A percentile compares a stretch with the other conserved stretches of the same genome.
Evolutionary conservation across 2,329 filamentous ascomycete species (phyloP).

Genomic region (Boeremia lycopersici): DNA sequence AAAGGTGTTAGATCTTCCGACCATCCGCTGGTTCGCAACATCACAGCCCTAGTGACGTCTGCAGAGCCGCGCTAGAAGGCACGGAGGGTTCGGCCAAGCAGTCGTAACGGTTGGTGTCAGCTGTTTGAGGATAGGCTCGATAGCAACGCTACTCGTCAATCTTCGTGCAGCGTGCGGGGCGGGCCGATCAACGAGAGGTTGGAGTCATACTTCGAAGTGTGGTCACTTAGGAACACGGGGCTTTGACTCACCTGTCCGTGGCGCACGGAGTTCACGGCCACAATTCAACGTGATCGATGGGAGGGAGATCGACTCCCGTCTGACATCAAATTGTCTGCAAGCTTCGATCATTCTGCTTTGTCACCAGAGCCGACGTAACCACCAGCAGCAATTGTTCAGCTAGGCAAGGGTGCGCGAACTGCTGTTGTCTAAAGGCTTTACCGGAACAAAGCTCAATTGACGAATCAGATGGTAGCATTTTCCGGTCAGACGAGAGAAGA

Average conservation of each 20-base stretch:
- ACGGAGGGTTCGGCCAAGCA: slow-evolving; percentile 24
- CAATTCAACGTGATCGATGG: not conserved
- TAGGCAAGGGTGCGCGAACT: slow-evolving; percentile 34
- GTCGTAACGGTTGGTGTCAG: slow-evolving; percentile 18
- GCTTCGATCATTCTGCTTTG: not conserved
- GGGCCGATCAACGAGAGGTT: slow-evolving; percentile 21
- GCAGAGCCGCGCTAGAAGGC: slow-evolving; percentile 36
- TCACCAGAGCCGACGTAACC: not conserved
- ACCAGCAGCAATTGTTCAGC: slow-evolving; percentile 17
- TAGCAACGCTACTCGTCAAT: slow-evolving; percentile 13
- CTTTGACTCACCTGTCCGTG: not conserved
- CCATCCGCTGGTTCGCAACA: slow-evolving; percentile 26
- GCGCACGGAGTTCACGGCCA: not conserved
- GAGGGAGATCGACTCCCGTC: not conserved
- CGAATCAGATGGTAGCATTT: slow-evolving; percentile 27
- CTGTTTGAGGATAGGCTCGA: slow-evolving; percentile 12
- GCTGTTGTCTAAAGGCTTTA: slow-evolving; percentile 17
- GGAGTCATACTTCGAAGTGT: slow-evolving; percentile 28
- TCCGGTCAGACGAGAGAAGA: slow-evolving; percentile 44
- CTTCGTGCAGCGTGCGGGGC: slow-evolving; percentile 25
- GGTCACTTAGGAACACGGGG: not conserved
- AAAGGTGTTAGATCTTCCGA: slow-evolving; percentile 17
- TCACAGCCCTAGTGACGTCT: slow-evolving; percentile 30
- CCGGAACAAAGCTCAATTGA: slow-evolving; percentile 15
- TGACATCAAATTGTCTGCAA: not conserved